Percentiles rank a stretch among this genome's conserved stretches.
Conservation (phyloP, 768 basidiomycete species). For the Boletellus sp. region DNA sequence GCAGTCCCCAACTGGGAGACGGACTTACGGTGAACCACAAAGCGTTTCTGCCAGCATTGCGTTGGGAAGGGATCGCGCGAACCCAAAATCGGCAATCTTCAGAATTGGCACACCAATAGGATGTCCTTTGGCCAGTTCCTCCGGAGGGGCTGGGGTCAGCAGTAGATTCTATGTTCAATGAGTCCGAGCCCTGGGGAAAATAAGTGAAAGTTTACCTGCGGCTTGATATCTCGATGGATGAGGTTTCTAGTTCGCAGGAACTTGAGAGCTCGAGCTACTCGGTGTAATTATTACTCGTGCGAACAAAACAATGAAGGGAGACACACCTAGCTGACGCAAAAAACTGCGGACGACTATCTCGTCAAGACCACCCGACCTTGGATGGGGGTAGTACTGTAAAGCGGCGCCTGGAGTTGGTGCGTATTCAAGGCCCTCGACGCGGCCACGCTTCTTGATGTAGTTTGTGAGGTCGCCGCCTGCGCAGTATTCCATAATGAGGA, state of each 20-base stretch:
- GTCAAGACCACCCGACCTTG: slow-evolving; percentile 83
- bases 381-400: slow-evolving; percentile 87
- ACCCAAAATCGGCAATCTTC: slow-evolving; percentile 98
- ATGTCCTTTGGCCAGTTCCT: slow-evolving; percentile 83
- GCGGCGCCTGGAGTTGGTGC: slow-evolving; percentile 63
- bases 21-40: slow-evolving; percentile 90
- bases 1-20: neutral
- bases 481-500: slow-evolving; percentile 97
- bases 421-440: slow-evolving; percentile 85
- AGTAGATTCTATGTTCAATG: slow-evolving; percentile 70
- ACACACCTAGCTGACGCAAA: slow-evolving; percentile 79
- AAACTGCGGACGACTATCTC: slow-evolving; percentile 91
- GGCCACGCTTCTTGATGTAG: slow-evolving; percentile 97
- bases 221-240: slow-evolving; percentile 97
- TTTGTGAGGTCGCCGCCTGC: slow-evolving; percentile 93
- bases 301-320: neutral
- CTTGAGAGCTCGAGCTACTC: slow-evolving; percentile 82
- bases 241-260: slow-evolving; percentile 86
- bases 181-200: slow-evolving; percentile 1
- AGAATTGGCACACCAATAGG: slow-evolving; percentile 90
- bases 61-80: slow-evolving; percentile 87
- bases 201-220: slow-evolving; percentile 51
- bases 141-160: slow-evolving; percentile 73
- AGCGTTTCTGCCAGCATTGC: slow-evolving; percentile 96
- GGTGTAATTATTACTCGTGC: neutral